Evolutionary conservation across 2,329 filamentous ascomycete genomes (phyloP).

Genomic region (Neonectria punicea): DNA sequence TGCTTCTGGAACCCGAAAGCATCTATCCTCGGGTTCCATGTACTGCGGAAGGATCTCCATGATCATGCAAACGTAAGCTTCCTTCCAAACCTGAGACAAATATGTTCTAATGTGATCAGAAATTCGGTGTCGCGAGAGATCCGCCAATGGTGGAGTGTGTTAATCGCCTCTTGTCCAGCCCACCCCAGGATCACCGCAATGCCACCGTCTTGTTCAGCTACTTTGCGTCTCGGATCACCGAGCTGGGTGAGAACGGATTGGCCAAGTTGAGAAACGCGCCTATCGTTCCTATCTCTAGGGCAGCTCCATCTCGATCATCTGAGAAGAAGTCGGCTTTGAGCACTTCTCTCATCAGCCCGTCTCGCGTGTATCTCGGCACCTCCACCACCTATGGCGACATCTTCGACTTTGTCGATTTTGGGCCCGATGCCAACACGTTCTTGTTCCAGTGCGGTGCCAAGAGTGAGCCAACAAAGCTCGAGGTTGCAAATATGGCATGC

Average conservation of each 20-base stretch:
- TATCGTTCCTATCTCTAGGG: constrained; percentile 75
- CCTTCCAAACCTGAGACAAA: not conserved
- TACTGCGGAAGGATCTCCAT: constrained; percentile 80
- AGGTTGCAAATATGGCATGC: constrained; percentile 86
- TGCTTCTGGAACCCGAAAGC: constrained; percentile 87
- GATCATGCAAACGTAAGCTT: constrained; percentile 73
- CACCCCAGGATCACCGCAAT: constrained; percentile 73
- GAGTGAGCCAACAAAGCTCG: constrained; percentile 85
- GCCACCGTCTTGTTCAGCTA: constrained; percentile 84
- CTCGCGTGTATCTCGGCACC: constrained; percentile 81
- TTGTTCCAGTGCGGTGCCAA: constrained; percentile 90
- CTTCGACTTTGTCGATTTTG: constrained; percentile 97
- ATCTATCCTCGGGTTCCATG: constrained; percentile 81
- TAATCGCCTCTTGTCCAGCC: constrained; percentile 74
- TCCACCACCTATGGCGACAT: constrained; percentile 81
- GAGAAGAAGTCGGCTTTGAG: constrained; percentile 57
- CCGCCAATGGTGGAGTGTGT: constrained; percentile 83
- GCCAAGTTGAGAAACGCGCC: constrained; percentile 69
- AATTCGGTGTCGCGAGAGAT: constrained; percentile 87
- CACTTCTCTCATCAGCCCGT: constrained; percentile 67
- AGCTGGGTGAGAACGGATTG: constrained; percentile 72
- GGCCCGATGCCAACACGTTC: constrained; percentile 86
- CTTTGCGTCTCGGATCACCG: constrained; percentile 79
- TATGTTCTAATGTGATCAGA: constrained; percentile 51
- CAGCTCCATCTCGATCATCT: constrained; percentile 40